Conservation (phyloP, 768 basidiomycete species). For the Leccinum obscurum region DNA sequence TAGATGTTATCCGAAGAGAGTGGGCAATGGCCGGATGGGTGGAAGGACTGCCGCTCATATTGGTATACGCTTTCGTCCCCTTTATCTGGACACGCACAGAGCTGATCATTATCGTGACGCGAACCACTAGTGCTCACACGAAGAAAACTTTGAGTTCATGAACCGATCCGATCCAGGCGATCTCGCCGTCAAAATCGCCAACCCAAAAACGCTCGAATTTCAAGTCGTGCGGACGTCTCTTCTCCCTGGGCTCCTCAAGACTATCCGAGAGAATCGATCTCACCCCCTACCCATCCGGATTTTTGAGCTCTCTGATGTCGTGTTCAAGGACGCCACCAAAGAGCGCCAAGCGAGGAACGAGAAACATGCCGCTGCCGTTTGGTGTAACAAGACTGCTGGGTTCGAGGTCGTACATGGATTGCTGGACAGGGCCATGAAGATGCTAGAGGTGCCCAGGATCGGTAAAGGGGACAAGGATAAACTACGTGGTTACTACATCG, state of each 20-base stretch:
- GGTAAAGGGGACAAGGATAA: conserved; percentile 53
- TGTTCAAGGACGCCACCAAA: conserved; percentile 74
- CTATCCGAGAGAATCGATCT: conserved; percentile 93
- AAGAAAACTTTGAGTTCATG: conserved; percentile 95
- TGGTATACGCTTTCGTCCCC: conserved; percentile 48
- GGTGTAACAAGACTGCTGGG: conserved; percentile 96
- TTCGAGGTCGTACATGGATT: conserved; percentile 97
- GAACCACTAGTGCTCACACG: conserved; percentile 82
- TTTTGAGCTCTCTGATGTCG: conserved; percentile 93
- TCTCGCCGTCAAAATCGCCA: conserved; percentile 87
- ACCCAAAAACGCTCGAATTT: conserved; percentile 97
- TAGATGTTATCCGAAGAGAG: conserved; percentile 83
- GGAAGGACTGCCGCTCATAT: conserved; percentile 90
- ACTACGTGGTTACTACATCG: conserved; percentile 86
- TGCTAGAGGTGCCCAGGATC: conserved; percentile 88
- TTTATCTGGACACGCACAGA: background rate
- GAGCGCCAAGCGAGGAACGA: conserved; percentile 90
- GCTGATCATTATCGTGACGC: conserved; percentile 6
- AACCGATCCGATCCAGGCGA: conserved; percentile 83
- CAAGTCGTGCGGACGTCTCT: conserved; percentile 97
- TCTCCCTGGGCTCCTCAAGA: conserved; percentile 94
- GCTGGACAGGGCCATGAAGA: conserved; percentile 93
- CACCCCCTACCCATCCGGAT: conserved; percentile 90
- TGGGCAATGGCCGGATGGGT: conserved; percentile 97
- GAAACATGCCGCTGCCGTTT: conserved; percentile 85